Conservation (phyloP, 192 early-diverging fungal species). For the Coemansia sp. region DNA sequence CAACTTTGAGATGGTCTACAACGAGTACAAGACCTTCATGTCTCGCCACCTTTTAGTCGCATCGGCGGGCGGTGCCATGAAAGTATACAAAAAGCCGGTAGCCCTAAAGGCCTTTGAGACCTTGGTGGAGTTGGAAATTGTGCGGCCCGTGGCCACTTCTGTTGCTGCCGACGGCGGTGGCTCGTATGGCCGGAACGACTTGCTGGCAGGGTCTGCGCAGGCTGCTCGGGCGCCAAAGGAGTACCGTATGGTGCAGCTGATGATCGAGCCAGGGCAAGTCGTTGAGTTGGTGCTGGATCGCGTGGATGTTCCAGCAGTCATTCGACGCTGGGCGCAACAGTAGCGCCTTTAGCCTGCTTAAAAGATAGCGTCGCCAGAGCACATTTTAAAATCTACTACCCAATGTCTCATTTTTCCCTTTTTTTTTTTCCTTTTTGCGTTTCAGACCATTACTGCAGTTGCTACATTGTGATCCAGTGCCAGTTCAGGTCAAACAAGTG, state of each 20-base stretch:
- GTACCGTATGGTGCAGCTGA: conserved; percentile 80
- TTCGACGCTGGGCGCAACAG: conserved; percentile 63
- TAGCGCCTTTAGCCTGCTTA: not conserved
- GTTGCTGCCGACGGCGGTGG: conserved; percentile 4
- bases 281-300: conserved; percentile 60
- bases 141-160: conserved; percentile 47
- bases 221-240: conserved; percentile 73
- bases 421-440: not conserved
- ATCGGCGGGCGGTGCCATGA: conserved; percentile 57
- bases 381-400: not conserved
- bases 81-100: conserved; percentile 72
- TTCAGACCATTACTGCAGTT: not conserved
- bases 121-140: conserved; percentile 66
- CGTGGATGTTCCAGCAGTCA: conserved; percentile 60
- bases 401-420: not conserved
- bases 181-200: conserved; percentile 26
- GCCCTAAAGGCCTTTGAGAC: conserved; percentile 91
- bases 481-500: not conserved
- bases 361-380: not conserved
- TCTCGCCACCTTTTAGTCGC: conserved; percentile 53
- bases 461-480: not conserved
- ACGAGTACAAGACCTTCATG: conserved; percentile 88
- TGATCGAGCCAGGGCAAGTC: conserved; percentile 69
- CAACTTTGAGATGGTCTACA: conserved; percentile 95
- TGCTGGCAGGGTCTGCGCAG: conserved; percentile 37